Percentiles rank a stretch among this genome's conserved stretches.
Evolutionary conservation across 805 yeast species (phyloP).

Genomic region (Metschnikowia picachoensis): DNA sequence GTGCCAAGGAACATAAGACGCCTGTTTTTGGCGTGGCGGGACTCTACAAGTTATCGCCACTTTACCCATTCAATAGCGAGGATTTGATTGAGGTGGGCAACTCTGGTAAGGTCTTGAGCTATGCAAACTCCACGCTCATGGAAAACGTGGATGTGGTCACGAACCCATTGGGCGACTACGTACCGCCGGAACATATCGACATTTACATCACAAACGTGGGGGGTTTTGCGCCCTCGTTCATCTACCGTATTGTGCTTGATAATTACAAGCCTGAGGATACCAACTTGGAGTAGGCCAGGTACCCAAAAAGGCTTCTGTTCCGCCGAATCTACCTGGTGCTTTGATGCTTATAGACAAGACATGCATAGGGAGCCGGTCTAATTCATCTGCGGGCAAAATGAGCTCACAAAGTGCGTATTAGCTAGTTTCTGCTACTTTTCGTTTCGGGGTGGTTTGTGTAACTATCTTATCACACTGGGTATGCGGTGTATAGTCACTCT

Average conservation of each 20-base stretch:
- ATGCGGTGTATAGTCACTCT: too few relatives aligned
- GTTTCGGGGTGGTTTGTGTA: too few relatives aligned
- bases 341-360: not conserved
- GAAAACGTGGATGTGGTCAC: constrained; percentile 71
- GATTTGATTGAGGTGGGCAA: constrained; percentile 87
- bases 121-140: constrained; percentile 63
- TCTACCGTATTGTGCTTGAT: constrained; percentile 91
- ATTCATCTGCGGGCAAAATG: too few relatives aligned
- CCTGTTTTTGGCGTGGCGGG: constrained; percentile 97
- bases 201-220: constrained; percentile 93
- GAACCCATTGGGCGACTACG: constrained; percentile 86
- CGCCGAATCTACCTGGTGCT: not conserved
- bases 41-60: constrained; percentile 84
- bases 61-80: constrained; percentile 85
- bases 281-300: constrained; percentile 21
- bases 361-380: too few relatives aligned
- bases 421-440: too few relatives aligned
- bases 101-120: constrained; percentile 81
- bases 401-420: too few relatives aligned
- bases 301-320: not conserved
- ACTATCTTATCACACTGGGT: too few relatives aligned
- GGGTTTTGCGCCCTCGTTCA: constrained; percentile 93
- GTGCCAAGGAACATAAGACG: constrained; percentile 93
- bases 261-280: constrained; percentile 87
- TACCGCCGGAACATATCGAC: constrained; percentile 91